Evolutionary conservation across 257 asterid genomes (phyloP).

Genomic region (Gentiana dahurica): DNA sequence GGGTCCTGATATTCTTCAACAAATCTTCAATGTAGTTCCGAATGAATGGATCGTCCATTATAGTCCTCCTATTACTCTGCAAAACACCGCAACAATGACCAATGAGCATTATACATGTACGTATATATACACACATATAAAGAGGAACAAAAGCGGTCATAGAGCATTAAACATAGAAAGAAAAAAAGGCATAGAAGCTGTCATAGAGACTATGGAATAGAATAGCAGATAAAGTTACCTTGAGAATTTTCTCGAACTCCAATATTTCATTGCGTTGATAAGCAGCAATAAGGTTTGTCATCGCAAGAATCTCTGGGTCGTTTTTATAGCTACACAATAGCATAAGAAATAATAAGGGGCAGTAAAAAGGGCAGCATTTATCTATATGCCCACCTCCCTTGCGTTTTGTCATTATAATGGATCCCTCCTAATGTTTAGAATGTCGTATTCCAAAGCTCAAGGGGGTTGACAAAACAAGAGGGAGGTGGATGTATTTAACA

Average conservation of each 20-base stretch:
- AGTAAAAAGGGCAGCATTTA: no score
- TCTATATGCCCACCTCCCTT: no score
- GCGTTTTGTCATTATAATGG: no score
- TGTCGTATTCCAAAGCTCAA: no score
- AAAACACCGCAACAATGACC: slow-evolving; percentile 4
- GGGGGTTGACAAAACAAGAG: no score
- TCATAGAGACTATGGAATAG: neutral
- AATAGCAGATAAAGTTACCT: slow-evolving; percentile 29
- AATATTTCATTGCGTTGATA: slow-evolving; percentile 93
- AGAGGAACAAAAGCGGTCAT: no score
- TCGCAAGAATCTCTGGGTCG: slow-evolving; percentile 94
- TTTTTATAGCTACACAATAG: slow-evolving; percentile 57
- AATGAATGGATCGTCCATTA: slow-evolving; percentile 96
- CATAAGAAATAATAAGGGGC: neutral
- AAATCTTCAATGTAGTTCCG: slow-evolving; percentile 98
- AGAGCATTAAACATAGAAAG: neutral
- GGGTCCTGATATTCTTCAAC: slow-evolving; percentile 92
- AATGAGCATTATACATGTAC: no score
- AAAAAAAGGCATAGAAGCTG: slow-evolving; percentile 6
- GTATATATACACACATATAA: no score
- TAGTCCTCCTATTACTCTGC: slow-evolving; percentile 95
- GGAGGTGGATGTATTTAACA: neutral
- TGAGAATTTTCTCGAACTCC: slow-evolving; percentile 92
- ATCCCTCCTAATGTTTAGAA: no score
- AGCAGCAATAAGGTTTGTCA: slow-evolving; percentile 96